Evolutionary conservation across 805 yeast species (phyloP).

Genomic region (Debaryomyces hansenii): DNA sequence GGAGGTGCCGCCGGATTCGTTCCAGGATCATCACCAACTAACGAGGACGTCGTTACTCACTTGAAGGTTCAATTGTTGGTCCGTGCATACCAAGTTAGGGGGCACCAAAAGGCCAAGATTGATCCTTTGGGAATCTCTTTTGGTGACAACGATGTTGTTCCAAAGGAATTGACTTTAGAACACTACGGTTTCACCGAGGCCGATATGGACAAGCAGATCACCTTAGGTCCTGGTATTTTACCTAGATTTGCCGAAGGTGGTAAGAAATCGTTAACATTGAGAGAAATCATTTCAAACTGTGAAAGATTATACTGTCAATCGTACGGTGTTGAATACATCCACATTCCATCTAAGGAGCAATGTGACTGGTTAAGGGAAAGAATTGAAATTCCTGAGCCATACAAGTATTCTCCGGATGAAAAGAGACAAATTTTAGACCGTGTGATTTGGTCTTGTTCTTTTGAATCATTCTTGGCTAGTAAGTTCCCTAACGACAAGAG

Average conservation of each 20-base stretch:
- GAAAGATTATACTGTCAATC: slow-evolving; percentile 84
- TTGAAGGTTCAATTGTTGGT: slow-evolving; percentile 94
- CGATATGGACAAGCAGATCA: slow-evolving; percentile 79
- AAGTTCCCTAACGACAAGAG: slow-evolving; percentile 98
- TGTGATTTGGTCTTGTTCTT: slow-evolving; percentile 92
- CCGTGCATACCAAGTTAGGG: slow-evolving; percentile 98
- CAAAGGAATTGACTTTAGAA: slow-evolving; percentile 87
- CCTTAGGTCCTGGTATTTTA: slow-evolving; percentile 95
- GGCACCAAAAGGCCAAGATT: slow-evolving; percentile 91
- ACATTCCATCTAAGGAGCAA: slow-evolving; percentile 90
- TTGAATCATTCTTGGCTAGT: slow-evolving; percentile 88
- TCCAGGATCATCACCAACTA: slow-evolving; percentile 50
- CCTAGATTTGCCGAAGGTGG: slow-evolving; percentile 80
- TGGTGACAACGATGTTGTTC: slow-evolving; percentile 67
- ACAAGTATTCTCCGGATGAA: slow-evolving; percentile 78
- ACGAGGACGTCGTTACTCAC: slow-evolving; percentile 76
- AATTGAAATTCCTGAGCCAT: slow-evolving; percentile 89
- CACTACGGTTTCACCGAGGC: slow-evolving; percentile 88
- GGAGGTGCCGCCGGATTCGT: slow-evolving; percentile 70
- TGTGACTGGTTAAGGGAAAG: slow-evolving; percentile 99
- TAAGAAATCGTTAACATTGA: slow-evolving; percentile 65
- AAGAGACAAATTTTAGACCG: slow-evolving; percentile 96
- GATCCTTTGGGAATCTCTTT: slow-evolving; percentile 94
- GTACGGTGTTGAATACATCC: slow-evolving; percentile 94
- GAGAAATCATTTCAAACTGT: slow-evolving; percentile 74